These are phyloP conservation scores for Epichloe sylvatica DNA, from an alignment of 2,329 filamentous ascomycete species.

Conservation along the genomic window DNA sequence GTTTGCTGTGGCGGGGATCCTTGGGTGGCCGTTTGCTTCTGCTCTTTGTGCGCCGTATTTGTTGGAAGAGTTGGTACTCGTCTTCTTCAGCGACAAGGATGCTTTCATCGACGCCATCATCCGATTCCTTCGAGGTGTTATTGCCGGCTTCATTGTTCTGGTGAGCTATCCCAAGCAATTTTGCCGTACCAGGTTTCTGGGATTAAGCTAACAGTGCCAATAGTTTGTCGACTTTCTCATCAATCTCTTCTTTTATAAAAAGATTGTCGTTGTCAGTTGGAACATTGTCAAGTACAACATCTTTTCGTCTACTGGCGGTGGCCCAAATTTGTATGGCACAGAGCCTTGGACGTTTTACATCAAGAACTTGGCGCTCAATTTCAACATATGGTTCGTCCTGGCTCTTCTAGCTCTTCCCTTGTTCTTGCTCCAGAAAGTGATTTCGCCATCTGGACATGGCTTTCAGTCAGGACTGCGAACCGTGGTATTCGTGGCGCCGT, in stretches of 20 bases:
- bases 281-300: conserved; percentile 96
- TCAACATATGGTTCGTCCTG: conserved; percentile 85
- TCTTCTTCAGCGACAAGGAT: conserved; percentile 39
- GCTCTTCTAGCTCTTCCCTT: conserved; percentile 63
- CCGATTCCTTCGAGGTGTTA: conserved; percentile 52
- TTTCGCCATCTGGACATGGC: conserved; percentile 46
- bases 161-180: conserved; percentile 30
- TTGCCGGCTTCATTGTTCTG: conserved; percentile 53
- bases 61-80: conserved; percentile 56
- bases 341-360: conserved; percentile 97
- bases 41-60: conserved; percentile 72
- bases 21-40: conserved; percentile 91
- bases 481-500: conserved; percentile 65
- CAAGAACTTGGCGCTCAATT: conserved; percentile 81
- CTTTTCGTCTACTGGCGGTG: conserved; percentile 68
- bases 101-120: conserved; percentile 44
- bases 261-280: conserved; percentile 62
- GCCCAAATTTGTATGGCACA: conserved; percentile 85
- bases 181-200: neutral
- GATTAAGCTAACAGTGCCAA: neutral
- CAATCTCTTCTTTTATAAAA: conserved; percentile 77
- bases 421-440: conserved; percentile 56
- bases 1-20: conserved; percentile 71
- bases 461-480: conserved; percentile 61
- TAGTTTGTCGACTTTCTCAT: conserved; percentile 55